phyloP scores from a whole-genome alignment of 2,329 filamentous ascomycete genomes.

The Hypoxylon sp. region DNA sequence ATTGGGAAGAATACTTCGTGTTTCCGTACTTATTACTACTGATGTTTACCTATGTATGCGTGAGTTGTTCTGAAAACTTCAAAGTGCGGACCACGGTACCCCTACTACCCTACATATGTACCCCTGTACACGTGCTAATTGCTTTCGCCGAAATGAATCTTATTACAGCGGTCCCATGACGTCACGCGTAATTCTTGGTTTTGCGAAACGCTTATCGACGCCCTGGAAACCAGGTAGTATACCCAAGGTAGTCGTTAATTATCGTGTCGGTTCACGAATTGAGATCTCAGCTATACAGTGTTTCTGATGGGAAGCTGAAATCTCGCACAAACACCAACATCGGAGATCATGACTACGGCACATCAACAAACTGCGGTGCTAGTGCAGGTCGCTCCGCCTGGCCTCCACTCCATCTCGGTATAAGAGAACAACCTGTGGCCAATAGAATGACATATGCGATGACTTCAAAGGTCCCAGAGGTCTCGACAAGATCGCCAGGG shows the following conservation, averaged over 20 bases:
- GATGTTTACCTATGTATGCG: background rate
- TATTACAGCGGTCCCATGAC: conserved; percentile 34
- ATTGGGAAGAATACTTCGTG: background rate
- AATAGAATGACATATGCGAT: conserved; percentile 54
- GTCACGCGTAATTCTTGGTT: conserved; percentile 30
- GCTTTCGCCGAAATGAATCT: conserved; percentile 27
- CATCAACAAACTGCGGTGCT: conserved; percentile 9
- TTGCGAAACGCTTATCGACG: conserved; percentile 8
- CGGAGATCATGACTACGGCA: conserved; percentile 30
- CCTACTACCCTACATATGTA: background rate
- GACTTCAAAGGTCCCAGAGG: conserved; percentile 49
- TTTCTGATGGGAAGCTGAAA: conserved; percentile 10
- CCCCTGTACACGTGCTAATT: conserved; percentile 36
- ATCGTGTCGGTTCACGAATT: conserved; percentile 8
- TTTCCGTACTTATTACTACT: background rate
- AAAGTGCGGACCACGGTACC: conserved; percentile 6
- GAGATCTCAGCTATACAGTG: conserved; percentile 3
- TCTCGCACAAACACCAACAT: conserved; percentile 15
- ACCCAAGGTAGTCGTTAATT: background rate
- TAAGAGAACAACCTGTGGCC: conserved; percentile 37
- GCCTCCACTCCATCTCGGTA: conserved; percentile 39
- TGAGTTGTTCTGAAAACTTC: conserved; percentile 20
- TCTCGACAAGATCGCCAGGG: conserved; percentile 54
- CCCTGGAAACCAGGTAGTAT: too few relatives aligned
- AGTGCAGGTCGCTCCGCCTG: conserved; percentile 25